These are phyloP conservation scores for Diaporthe eres DNA, from an alignment of 2,329 filamentous ascomycete genomes.

Conservation along the genomic window DNA sequence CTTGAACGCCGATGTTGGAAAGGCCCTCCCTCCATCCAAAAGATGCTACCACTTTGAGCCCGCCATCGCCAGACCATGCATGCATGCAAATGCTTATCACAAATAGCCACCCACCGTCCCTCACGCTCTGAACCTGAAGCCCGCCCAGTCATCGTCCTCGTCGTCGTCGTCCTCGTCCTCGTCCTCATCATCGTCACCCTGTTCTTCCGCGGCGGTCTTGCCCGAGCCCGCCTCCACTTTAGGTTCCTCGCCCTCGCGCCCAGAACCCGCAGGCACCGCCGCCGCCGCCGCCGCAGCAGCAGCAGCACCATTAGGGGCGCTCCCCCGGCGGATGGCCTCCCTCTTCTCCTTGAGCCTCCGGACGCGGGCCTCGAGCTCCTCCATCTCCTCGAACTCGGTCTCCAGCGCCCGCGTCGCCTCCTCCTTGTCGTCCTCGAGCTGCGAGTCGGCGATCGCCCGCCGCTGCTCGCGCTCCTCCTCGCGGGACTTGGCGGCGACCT, in stretches of 20 bases:
- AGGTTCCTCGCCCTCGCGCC: neutral
- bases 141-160: conserved; percentile 71
- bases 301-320: conserved; percentile 44
- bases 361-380: conserved; percentile 81
- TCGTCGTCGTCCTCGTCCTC: conserved; percentile 58
- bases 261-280: neutral
- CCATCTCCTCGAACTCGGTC: conserved; percentile 87
- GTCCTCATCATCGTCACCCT: conserved; percentile 54
- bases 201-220: conserved; percentile 44
- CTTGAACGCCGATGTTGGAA: conserved; percentile 14
- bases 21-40: neutral
- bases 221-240: conserved; percentile 39
- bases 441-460: conserved; percentile 68
- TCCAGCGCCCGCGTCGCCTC: conserved; percentile 81
- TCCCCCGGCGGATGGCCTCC: conserved; percentile 71
- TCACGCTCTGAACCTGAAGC: conserved; percentile 64
- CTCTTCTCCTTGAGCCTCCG: conserved; percentile 77
- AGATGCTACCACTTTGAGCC: neutral
- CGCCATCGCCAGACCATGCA: conserved; percentile 16
- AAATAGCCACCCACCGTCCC: neutral
- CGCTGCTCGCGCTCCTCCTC: conserved; percentile 65
- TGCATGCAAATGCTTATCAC: conserved; percentile 4
- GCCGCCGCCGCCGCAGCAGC: neutral
- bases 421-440: conserved; percentile 78
- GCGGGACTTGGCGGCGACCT: conserved; percentile 68